Percentiles rank a stretch among this genome's conserved stretches.
phyloP scores from a whole-genome alignment of 2,329 filamentous ascomycete genomes.

The Arthrobotrys sinensis region DNA sequence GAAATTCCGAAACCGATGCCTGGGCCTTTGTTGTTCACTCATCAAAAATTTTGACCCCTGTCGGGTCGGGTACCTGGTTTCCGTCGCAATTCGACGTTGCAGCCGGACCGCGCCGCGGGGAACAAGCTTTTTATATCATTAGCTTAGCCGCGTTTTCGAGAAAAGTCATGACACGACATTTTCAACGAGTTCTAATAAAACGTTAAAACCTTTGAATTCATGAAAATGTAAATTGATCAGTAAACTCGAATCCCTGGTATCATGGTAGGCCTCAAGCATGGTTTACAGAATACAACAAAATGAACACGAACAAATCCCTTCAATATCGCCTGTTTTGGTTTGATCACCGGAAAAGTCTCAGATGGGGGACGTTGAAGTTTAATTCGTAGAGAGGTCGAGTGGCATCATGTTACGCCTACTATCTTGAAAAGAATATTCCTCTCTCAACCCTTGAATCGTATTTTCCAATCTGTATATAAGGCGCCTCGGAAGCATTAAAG shows the following conservation, averaged over 20 bases:
- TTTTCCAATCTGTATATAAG: background rate
- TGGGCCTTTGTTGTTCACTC: background rate
- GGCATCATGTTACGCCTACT: background rate
- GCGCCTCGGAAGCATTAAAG: background rate
- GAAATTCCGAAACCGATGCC: background rate
- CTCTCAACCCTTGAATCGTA: background rate
- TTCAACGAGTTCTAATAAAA: background rate
- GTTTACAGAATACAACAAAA: background rate
- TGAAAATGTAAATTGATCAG: constrained; percentile 4
- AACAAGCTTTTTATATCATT: background rate
- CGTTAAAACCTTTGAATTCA: background rate
- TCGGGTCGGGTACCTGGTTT: background rate
- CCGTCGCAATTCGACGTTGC: constrained; percentile 15
- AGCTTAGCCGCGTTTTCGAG: constrained; percentile 5
- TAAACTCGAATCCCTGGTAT: constrained; percentile 7
- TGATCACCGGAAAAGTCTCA: background rate
- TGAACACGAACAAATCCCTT: constrained; percentile 1
- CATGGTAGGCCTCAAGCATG: background rate
- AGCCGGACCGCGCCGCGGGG: background rate
- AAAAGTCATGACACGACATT: background rate
- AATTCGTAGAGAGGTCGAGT: background rate
- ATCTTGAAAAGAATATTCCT: background rate
- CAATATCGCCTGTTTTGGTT: background rate
- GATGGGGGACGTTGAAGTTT: background rate
- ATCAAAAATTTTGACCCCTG: background rate